These are phyloP conservation scores for Plasmodium malariae DNA, from an alignment of 169 alveolate genomes.

Conservation along the genomic window DNA sequence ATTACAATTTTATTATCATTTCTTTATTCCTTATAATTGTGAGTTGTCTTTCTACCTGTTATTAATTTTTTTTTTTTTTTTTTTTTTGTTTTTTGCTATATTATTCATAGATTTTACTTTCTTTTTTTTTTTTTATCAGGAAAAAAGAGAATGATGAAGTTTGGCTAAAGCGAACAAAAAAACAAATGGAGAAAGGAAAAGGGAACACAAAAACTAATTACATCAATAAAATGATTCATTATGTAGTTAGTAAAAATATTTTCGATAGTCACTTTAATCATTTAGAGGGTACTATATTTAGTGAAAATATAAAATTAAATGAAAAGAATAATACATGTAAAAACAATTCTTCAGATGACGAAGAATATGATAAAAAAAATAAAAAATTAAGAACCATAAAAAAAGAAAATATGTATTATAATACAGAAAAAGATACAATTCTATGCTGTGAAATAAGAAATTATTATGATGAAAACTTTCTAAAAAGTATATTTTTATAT, in stretches of 20 bases:
- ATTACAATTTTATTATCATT: neutral
- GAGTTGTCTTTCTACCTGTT: neutral
- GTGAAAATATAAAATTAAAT: conserved; percentile 12
- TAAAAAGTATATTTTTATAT: conserved; percentile 30
- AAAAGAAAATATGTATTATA: conserved; percentile 13
- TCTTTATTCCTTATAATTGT: neutral
- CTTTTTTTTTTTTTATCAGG: conserved; percentile 8
- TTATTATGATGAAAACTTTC: conserved; percentile 33
- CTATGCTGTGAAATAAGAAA: neutral
- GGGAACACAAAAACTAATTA: conserved; percentile 9
- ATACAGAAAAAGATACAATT: conserved; percentile 1
- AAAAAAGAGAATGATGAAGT: conserved; percentile 28
- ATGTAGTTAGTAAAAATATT: conserved; percentile 28
- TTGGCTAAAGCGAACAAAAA: neutral
- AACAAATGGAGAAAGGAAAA: conserved; percentile 2
- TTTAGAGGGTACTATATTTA: conserved; percentile 3
- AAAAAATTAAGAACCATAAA: neutral
- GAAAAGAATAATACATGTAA: conserved; percentile 2
- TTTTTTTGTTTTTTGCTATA: too few relatives aligned
- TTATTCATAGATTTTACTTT: conserved; percentile 1
- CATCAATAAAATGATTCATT: conserved; percentile 17
- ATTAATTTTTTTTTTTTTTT: neutral
- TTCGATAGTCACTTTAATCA: neutral
- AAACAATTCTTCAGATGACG: neutral
- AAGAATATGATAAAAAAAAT: conserved; percentile 4